These are phyloP conservation scores for Tetrahymena borealis DNA, from an alignment of 73 alveolate species.

Conservation along the genomic window DNA sequence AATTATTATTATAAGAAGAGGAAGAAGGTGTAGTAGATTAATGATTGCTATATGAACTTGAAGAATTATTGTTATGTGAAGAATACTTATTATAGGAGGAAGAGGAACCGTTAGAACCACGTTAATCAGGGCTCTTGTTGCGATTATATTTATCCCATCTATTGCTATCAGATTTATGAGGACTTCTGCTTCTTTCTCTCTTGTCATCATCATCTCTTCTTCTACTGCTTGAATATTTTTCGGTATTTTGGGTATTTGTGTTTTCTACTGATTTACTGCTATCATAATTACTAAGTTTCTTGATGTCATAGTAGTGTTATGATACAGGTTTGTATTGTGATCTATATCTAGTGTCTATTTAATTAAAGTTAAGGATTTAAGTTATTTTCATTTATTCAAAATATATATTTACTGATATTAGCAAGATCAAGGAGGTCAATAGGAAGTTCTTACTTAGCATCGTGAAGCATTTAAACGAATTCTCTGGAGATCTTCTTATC, in stretches of 20 bases:
- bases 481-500: slow-evolving; percentile 45
- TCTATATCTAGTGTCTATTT: background rate
- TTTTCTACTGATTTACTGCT: background rate
- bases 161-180: background rate
- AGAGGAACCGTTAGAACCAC: background rate
- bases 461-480: slow-evolving; percentile 42
- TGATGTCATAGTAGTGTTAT: background rate
- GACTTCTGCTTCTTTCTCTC: background rate
- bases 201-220: background rate
- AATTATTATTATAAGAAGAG: background rate
- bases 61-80: background rate
- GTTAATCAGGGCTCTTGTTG: background rate
- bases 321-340: background rate
- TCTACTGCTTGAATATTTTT: background rate
- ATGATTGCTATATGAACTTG: background rate
- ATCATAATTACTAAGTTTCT: background rate
- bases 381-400: background rate
- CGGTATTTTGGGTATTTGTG: background rate
- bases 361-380: background rate
- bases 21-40: background rate
- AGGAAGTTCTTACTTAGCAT: slow-evolving; percentile 47
- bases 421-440: slow-evolving; percentile 39
- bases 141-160: background rate
- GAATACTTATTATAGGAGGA: background rate
- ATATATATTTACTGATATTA: background rate